Evolutionary conservation across 805 yeast genomes (phyloP), one percentile per base, ranked within the genome.

Genomic region (Kluyveromyces aestuarii): DNA sequence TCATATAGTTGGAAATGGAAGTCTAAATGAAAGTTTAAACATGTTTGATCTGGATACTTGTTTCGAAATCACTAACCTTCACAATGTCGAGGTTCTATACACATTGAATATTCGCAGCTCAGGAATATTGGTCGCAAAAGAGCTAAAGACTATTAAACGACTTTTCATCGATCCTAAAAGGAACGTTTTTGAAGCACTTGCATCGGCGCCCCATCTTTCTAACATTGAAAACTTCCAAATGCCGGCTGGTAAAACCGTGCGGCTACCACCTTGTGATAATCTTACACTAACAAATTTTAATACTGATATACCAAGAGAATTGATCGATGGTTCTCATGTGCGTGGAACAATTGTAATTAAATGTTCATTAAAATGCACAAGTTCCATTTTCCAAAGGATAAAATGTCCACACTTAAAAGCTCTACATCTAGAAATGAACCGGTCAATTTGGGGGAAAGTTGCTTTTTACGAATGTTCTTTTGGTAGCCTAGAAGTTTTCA

Each of bases 1-100:
- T 18, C 61, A 63, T 50, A 44, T 61, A 1, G 38, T 58, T 25
- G 66, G 66, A 8, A 52, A 51, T 46, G 27, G 37, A 2, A 3
- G 38, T 2, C 35, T 37, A n/a, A 25, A 30, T 16, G 30, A 27
- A 13, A 42, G 44, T n/a, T 54, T 50, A 19, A 48, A 48, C 42
- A 46, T 58, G 44, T 54, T 51, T 42, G 65, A 62, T 45, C 47
- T 63, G 8, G 55, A 54, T 19, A 56, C 60, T 2, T 49, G 62
- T 4, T 63, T 62, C 39, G 50, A 59, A 27, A 45, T 50, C 8
- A 61, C 64, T 0, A 56, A 57, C 42, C 45, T 63, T 9, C 47
- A 61, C 42, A 43, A 56, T 43, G 40, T 63, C 27, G 48, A 43
- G 8, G 41, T 41, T 16, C 42, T 62, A 11, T 57, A 58, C 48